phyloP scores from a whole-genome alignment of 768 basidiomycete genomes.

The Clitopilus hobsonii region DNA sequence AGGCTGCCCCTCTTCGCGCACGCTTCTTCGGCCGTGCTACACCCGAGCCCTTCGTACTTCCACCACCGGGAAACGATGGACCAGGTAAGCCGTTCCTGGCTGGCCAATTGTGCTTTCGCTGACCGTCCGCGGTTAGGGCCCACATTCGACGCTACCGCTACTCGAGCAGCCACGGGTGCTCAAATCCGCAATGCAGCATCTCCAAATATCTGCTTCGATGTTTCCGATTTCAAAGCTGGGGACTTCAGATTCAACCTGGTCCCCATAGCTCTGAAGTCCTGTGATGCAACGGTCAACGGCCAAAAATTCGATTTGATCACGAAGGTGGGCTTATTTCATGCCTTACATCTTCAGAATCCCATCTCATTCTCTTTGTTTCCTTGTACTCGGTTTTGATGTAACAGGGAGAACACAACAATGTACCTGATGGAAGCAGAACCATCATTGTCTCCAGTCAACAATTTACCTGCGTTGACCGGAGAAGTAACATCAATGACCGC shows the following conservation, averaged over 20 bases:
- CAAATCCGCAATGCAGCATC: slow-evolving; percentile 21
- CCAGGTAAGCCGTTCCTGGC: slow-evolving; percentile 11
- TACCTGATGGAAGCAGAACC: slow-evolving; percentile 17
- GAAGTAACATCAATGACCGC: slow-evolving; percentile 19
- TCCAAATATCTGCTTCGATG: slow-evolving; percentile 21
- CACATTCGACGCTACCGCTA: slow-evolving; percentile 23
- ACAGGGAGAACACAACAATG: slow-evolving; percentile 23
- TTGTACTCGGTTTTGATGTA: too few species aligned
- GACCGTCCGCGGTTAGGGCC: too few species aligned
- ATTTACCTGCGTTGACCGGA: slow-evolving; percentile 21
- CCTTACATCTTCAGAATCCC: too few species aligned
- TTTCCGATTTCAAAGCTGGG: slow-evolving; percentile 24
- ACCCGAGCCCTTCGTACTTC: slow-evolving; percentile 15
- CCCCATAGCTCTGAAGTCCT: slow-evolving; percentile 19
- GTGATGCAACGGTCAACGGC: slow-evolving; percentile 19
- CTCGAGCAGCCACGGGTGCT: slow-evolving; percentile 19
- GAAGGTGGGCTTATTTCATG: slow-evolving; percentile 10
- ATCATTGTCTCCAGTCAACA: slow-evolving; percentile 26
- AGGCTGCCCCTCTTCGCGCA: slow-evolving; percentile 4
- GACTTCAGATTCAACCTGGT: slow-evolving; percentile 28
- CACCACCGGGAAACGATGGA: slow-evolving; percentile 13
- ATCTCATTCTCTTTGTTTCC: too few species aligned
- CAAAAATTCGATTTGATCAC: slow-evolving; percentile 30
- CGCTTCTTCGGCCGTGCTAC: slow-evolving; percentile 3
- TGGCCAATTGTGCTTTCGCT: too few species aligned